Evolutionary conservation across 2,329 filamentous ascomycete species (phyloP), one percentile per base, ranked within the genome.

Genomic region (Penicillium sp.): DNA sequence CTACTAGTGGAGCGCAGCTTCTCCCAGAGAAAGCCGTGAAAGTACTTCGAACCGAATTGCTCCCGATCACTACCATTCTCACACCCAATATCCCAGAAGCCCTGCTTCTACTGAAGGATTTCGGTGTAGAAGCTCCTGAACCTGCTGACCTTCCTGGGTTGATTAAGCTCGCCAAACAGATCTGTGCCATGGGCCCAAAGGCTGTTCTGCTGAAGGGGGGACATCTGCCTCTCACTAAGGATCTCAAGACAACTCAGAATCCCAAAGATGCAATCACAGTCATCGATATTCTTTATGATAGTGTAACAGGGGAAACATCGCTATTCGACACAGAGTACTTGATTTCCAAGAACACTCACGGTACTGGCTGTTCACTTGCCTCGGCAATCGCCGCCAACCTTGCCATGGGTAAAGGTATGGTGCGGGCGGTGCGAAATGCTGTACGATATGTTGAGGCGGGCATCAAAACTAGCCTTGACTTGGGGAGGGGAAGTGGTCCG

Each of bases 281-380:
- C 1, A 81, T 95, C 26, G 90, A 97, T 68, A 81, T 97, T 3
- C 80, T 96, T 5, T 85, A 85, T 42, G 89, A 90, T 6, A 81
- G 80, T 0, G 78, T 76, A 0, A 73, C 82, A n/a, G 72, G 82
- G 0, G 78, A 85, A 1, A 48, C 54, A 7, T 50, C 51, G 1
- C 77, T 85, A 37, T 82, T 96, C 47, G 82, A 92, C 71, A 89
- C 85, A 37, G 79, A 81, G 4, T 97, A 89, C 68, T 80, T 90
- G 59, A 75, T 80, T 9, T 91, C 88, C 8, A 87, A 80, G 56
- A 93, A 93, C 68, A 97, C 93, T 0, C 94, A 99, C 67, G 94
- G 94, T 1, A 97, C 94, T 0, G 94, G 94, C 4, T 99, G 94
- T 69, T 95, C 92, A 9, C 81, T 97, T 56, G 94, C 94, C 40